A percentile compares a stretch with the other conserved stretches of the same genome.
phyloP scores from a whole-genome alignment of 2,329 filamentous ascomycete species.

The Cladosporium sp. region DNA sequence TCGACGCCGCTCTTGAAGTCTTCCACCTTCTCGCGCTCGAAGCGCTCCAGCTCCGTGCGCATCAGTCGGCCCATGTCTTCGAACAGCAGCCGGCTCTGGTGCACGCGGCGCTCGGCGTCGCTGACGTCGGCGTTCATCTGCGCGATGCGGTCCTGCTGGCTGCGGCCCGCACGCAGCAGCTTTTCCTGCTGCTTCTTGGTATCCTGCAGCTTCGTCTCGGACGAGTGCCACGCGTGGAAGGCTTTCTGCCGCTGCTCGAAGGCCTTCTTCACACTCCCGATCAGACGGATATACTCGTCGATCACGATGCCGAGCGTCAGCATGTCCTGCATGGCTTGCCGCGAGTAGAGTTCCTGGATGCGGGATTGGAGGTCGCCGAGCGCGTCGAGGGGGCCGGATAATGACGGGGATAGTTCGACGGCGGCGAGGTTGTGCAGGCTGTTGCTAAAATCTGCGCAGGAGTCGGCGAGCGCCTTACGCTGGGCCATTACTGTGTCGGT shows the following conservation, averaged over 20 bases:
- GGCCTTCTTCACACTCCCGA: conserved; percentile 88
- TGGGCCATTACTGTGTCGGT: conserved; percentile 90
- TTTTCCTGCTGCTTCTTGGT: conserved; percentile 87
- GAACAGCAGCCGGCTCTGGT: conserved; percentile 82
- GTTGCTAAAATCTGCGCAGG: conserved; percentile 85
- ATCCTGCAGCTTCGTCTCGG: conserved; percentile 86
- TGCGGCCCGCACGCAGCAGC: conserved; percentile 86
- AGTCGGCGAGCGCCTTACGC: conserved; percentile 87
- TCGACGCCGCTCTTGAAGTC: conserved; percentile 98
- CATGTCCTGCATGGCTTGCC: conserved; percentile 94
- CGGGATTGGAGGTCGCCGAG: conserved; percentile 90
- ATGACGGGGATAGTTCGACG: conserved; percentile 81
- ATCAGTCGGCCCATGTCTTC: conserved; percentile 96
- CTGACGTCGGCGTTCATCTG: conserved; percentile 88
- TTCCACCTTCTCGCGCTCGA: conserved; percentile 95
- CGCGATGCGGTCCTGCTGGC: conserved; percentile 89
- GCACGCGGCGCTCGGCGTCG: conserved; percentile 90
- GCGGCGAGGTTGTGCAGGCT: conserved; percentile 88
- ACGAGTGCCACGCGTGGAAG: conserved; percentile 87
- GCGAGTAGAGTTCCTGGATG: conserved; percentile 90
- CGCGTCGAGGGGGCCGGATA: conserved; percentile 84
- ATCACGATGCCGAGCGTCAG: conserved; percentile 95
- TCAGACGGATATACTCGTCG: conserved; percentile 94
- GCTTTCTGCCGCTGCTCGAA: conserved; percentile 91
- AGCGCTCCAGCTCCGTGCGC: conserved; percentile 83